A percentile compares a stretch with the other conserved stretches of the same genome.
Evolutionary conservation across 2,329 filamentous ascomycete species (phyloP).

Genomic region (Hypoxylon sp.): DNA sequence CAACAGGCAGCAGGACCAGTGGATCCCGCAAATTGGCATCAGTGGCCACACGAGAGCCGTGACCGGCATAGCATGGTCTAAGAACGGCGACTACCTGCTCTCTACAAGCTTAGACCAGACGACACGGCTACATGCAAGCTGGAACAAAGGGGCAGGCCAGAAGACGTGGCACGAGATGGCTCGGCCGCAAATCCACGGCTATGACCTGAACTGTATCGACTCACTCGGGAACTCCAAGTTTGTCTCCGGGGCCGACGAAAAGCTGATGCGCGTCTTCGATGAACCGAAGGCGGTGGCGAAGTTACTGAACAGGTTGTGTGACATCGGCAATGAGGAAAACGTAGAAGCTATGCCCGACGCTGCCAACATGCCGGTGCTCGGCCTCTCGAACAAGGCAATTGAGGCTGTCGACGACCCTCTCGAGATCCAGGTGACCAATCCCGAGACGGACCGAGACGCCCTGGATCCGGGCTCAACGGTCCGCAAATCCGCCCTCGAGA

Average conservation of each 20-base stretch:
- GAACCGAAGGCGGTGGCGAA: conserved; percentile 87
- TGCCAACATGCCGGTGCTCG: conserved; percentile 94
- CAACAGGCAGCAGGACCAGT: conserved; percentile 72
- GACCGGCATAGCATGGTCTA: conserved; percentile 87
- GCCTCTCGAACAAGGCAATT: conserved; percentile 95
- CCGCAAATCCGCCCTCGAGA: conserved; percentile 73
- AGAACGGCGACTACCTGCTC: conserved; percentile 84
- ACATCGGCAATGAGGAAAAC: conserved; percentile 64
- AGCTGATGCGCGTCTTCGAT: conserved; percentile 95
- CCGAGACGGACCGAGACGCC: conserved; percentile 67
- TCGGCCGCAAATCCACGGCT: conserved; percentile 96
- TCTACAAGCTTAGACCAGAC: conserved; percentile 95
- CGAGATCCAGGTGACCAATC: conserved; percentile 54
- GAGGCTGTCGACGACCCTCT: conserved; percentile 66
- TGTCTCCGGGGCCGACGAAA: conserved; percentile 96
- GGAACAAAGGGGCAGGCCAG: conserved; percentile 66
- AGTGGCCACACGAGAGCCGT: conserved; percentile 88
- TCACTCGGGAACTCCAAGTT: conserved; percentile 81
- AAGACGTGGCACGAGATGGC: conserved; percentile 95
- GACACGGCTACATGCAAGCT: conserved; percentile 86
- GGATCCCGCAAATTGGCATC: conserved; percentile 83
- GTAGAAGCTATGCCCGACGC: conserved; percentile 78
- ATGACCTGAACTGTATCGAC: conserved; percentile 96
- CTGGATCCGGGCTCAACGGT: conserved; percentile 70
- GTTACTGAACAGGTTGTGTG: conserved; percentile 78